These are phyloP conservation scores for Endotrypanum monterogeii DNA, from an alignment of 208 protist species.

Conservation along the genomic window DNA sequence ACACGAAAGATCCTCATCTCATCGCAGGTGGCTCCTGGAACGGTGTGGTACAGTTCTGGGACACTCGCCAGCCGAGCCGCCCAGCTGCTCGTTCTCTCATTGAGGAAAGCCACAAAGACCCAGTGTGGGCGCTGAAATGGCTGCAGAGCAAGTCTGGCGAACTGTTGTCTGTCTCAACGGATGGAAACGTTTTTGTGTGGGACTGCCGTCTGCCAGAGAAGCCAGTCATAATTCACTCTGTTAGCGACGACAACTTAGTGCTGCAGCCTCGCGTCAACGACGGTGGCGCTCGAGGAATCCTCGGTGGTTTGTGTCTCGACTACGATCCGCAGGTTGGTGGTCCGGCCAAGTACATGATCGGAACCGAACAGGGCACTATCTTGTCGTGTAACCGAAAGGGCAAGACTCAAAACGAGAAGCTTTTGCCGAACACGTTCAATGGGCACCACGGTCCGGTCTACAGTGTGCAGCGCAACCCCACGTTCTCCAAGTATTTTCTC, in stretches of 20 bases:
- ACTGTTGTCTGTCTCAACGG: slow-evolving; percentile 94
- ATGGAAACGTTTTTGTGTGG: slow-evolving; percentile 95
- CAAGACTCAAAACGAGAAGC: slow-evolving; percentile 93
- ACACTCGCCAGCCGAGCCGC: slow-evolving; percentile 92
- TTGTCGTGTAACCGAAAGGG: slow-evolving; percentile 95
- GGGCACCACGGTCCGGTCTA: slow-evolving; percentile 97
- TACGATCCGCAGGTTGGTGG: slow-evolving; percentile 95
- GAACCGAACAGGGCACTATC: slow-evolving; percentile 95
- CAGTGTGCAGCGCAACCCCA: slow-evolving; percentile 93
- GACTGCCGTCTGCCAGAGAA: slow-evolving; percentile 94
- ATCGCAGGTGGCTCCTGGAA: slow-evolving; percentile 97
- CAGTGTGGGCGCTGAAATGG: slow-evolving; percentile 96
- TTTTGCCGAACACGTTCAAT: slow-evolving; percentile 93
- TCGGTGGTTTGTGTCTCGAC: slow-evolving; percentile 94
- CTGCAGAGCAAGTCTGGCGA: slow-evolving; percentile 96
- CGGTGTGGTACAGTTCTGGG: slow-evolving; percentile 96
- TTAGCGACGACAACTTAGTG: slow-evolving; percentile 81
- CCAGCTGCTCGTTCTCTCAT: slow-evolving; percentile 89
- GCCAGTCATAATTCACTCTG: slow-evolving; percentile 86
- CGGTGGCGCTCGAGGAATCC: slow-evolving; percentile 80
- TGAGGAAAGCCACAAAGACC: slow-evolving; percentile 97
- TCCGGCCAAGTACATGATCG: slow-evolving; percentile 97
- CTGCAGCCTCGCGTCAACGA: slow-evolving; percentile 93
- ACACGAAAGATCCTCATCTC: slow-evolving; percentile 95
- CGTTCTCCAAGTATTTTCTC: slow-evolving; percentile 97